phyloP scores from a whole-genome alignment of 2,329 filamentous ascomycete genomes.

The Dichotomopilus funicola region DNA sequence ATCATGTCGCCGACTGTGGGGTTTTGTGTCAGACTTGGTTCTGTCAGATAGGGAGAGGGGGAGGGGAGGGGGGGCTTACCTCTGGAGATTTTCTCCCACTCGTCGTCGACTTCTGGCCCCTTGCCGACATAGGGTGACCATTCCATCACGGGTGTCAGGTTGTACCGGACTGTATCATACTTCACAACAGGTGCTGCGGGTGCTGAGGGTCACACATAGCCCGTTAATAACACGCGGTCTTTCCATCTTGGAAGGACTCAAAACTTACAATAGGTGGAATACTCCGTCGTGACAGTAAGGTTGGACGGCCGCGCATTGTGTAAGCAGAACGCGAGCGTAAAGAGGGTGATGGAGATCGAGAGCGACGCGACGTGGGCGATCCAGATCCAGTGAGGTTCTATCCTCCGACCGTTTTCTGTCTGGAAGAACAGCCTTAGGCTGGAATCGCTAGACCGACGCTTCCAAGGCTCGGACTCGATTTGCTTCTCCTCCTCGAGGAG shows the following conservation, averaged over 20 bases:
- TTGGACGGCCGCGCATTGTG: not conserved
- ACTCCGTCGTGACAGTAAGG: not conserved
- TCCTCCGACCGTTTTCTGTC: not conserved
- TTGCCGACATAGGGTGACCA: slow-evolving; percentile 7
- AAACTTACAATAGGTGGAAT: slow-evolving; percentile 4
- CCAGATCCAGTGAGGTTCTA: slow-evolving; percentile 3
- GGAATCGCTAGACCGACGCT: not conserved
- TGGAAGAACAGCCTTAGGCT: not conserved
- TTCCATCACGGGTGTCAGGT: slow-evolving; percentile 5
- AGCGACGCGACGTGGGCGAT: slow-evolving; percentile 1
- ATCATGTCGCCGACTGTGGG: slow-evolving; percentile 8
- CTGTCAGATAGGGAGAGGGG: too few species aligned
- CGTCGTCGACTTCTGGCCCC: slow-evolving; percentile 1
- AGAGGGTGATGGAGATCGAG: slow-evolving; percentile 3
- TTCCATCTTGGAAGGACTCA: not conserved
- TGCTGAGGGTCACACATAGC: not conserved
- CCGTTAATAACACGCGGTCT: not conserved
- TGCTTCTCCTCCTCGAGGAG: slow-evolving; percentile 3
- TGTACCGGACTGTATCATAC: slow-evolving; percentile 2
- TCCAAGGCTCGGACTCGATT: not conserved
- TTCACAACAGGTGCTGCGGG: slow-evolving; percentile 2
- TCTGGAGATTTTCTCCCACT: slow-evolving; percentile 7
- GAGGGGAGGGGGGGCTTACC: not conserved
- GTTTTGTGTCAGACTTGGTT: not conserved
- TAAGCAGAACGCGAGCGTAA: slow-evolving; percentile 2